Base-by-base conservation (phyloP, 305 asterid genomes). In the Ajuga reptans region DNA sequence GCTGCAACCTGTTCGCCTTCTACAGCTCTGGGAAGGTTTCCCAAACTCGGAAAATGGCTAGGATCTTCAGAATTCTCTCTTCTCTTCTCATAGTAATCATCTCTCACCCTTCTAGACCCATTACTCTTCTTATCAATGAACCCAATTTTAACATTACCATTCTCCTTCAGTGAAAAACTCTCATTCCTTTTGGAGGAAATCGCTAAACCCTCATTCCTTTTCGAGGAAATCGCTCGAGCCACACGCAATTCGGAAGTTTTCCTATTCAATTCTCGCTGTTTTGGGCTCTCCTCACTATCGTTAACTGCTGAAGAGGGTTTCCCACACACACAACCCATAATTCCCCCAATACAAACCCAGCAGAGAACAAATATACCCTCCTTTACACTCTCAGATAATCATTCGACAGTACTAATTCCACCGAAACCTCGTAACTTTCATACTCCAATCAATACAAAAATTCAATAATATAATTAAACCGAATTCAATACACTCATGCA, bases 1-100 rank as follows among this genome's bases (percentile, higher is more conserved):
- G 96, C 99, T 16, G 96, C 92, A 71, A 91, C 77, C 61, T 84
- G 92, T 67, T 93, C 97, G 12, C 89, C 99, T 80, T 89, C 95
- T 17, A 77, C 53, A 24, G 90, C 95, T 74, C 79, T 86, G 4
- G 96, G 91, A 70, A 93, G 76, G 41, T 72, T 81, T 57, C 87
- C 83, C 49, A 84, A 65, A 24, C 75, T 77, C 1, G 92, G 87
- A 68, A 79, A 81, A 73, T 78, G 73, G 60, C 74, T 73, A 52
- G 76, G 71, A 53, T 72, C 80, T 52, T 77, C 83, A 70, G 56
- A 77, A 66, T 61, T 71, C 68, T 80, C 88, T 46, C 72, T 70
- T 47, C 53, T 79, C 79, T 80, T 83, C 54, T 84, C 95, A 71
- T 67, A 78, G 59, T 70, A 79, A 78, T 87, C 97, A 82, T 89